phyloP scores from a whole-genome alignment of 1,139 yeast genomes.

The Saccharomycopsis phalli region DNA sequence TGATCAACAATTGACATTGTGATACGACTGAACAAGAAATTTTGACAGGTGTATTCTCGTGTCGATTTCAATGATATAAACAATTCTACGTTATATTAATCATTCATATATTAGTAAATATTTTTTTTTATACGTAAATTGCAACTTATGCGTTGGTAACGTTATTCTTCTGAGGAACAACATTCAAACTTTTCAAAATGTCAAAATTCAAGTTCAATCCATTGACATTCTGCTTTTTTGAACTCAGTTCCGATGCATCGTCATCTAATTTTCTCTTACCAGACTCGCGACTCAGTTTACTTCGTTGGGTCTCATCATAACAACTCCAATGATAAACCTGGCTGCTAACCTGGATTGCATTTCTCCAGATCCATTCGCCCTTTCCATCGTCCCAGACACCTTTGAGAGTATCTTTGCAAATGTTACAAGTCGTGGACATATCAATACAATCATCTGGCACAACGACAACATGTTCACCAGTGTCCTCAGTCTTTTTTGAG shows the following conservation, averaged over 20 bases:
- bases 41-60: neutral
- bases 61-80: too few species aligned
- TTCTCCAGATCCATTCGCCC: constrained; percentile 95
- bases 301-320: constrained; percentile 57
- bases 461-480: constrained; percentile 21
- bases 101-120: neutral
- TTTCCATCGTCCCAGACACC: constrained; percentile 81
- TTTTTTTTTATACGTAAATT: neutral
- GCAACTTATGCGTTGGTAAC: neutral
- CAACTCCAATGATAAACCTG: constrained; percentile 79
- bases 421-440: constrained; percentile 69
- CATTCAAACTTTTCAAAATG: constrained; percentile 6
- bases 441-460: constrained; percentile 67
- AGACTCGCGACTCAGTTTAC: constrained; percentile 30
- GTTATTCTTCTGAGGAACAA: constrained; percentile 1
- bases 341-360: constrained; percentile 63
- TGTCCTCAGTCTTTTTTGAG: neutral
- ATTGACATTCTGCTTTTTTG: constrained; percentile 7
- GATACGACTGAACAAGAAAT: neutral
- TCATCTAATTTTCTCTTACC: constrained; percentile 18
- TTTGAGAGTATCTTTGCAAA: constrained; percentile 75
- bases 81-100: neutral
- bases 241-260: neutral
- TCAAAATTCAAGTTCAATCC: constrained; percentile 9
- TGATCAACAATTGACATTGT: constrained; percentile 27